Base-by-base conservation (phyloP, 768 basidiomycete species). In the Chalciporus piperatus region DNA sequence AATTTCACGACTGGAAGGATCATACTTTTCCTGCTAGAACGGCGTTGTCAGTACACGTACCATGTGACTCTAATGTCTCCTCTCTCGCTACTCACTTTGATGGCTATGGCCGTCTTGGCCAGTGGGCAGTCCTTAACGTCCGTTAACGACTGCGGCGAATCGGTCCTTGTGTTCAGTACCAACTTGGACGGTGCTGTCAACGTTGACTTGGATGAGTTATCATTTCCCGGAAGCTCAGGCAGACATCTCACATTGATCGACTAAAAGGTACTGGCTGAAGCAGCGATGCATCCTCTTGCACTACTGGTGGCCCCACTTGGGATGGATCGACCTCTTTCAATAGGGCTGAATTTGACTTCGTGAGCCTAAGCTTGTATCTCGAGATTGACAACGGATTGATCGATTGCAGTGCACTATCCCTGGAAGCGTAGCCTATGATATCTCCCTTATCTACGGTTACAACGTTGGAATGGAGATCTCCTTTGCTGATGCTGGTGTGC, bases 101-200 rank as follows among this genome's bases (percentile, higher is more conserved):
- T 47, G 33, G 50, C 53, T 16, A 37, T 55, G 10, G 46, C 39
- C 35, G 22, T 47, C 17, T 37, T 48, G 44, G 46, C 51, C n/a
- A 40, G 49, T 11, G 65, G 62, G 12, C 56, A 63, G 33, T 61
- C 64, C n/a, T 35, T 66, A 41, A 61, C 42, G 12, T 57, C 66
- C 30, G 49, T 47, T 39, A 66, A 65, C 44, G 20, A 48, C 3
- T 66, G 64, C 17, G 13, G 25, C n/a, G 50, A 65, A 50, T 37
- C 51, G 20, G 64, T 64, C 44, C 54, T 66, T 37, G 38, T 64
- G 28, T 56, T 44, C 50, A 56, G 50, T 46, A 33, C 53, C 32
- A 30, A 63, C 47, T 63, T 54, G 54, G 62, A 60, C 14, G 62
- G 62, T 19, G 59, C 56, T 12, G 25, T 58, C 56, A 58, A 64